Evolutionary conservation across 2,329 filamentous ascomycete species (phyloP), one percentile per base, ranked within the genome.

Genomic region (Phoma herbarum): DNA sequence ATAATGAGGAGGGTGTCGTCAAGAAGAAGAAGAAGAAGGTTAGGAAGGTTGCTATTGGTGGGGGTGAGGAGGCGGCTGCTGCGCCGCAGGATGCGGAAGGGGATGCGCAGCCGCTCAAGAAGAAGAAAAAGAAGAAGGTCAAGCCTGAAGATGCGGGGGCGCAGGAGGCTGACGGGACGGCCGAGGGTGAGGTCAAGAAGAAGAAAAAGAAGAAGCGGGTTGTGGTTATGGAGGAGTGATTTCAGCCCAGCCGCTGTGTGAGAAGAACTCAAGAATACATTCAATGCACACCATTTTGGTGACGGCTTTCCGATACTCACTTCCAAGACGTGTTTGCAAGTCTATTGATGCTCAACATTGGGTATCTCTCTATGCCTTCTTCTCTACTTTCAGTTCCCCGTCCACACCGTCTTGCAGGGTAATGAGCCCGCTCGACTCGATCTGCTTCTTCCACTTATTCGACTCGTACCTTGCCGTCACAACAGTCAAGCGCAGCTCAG

Each of bases 381-480:
- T 70, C 33, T 69, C 61, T 10, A 70, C 61, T 3, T 41, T 60
- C 59, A 77, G 60, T 1, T 51, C 51, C 8, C 70, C 71, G 25
- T 67, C 60, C 16, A 37, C 48, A 3, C 43, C 67, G 25, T 64
- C 67, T 33, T 74, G 54, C 4, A 77, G 60, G 8, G 65, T 68
- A 45, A 78, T 60, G 2, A 75, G 79, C 0, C 83, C 84, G 1
- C 84, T 84, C 0, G 76, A 77, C 73, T 91, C 87, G 14, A 92
- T 80, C 74, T 85, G 87, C 81, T 90, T 92, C 76, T 87, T 89
- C 90, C 90, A 94, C 76, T 89, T 91, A 22, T 81, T 86, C 63
- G 88, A 88, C 79, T 93, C 90, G 62, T 88, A 90, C 35, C 88
- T 83, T 4, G 88, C 90, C 22, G 92, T 80, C 12, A 94, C 89